These are phyloP conservation scores for Clonostachys rhizophaga DNA, from an alignment of 2,329 filamentous ascomycete species.

Conservation along the genomic window DNA sequence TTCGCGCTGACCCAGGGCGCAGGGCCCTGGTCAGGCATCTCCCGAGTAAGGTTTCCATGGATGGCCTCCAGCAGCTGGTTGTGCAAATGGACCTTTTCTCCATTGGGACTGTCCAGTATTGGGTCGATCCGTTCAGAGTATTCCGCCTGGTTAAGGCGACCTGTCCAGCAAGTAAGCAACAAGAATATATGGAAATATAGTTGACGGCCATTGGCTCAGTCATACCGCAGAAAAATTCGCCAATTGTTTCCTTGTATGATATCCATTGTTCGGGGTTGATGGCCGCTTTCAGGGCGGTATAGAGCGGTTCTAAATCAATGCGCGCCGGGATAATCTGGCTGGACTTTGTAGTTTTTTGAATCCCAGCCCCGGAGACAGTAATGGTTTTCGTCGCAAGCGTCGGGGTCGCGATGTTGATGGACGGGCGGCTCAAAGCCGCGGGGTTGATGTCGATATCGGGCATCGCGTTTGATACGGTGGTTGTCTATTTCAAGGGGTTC, in stretches of 20 bases:
- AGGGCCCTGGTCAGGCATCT: conserved; percentile 63
- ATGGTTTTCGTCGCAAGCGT: conserved; percentile 54
- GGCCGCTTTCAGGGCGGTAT: conserved; percentile 54
- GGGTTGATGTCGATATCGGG: conserved; percentile 71
- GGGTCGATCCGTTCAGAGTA: conserved; percentile 54
- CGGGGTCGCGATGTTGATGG: conserved; percentile 53
- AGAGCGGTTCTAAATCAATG: conserved; percentile 64
- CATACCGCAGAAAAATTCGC: conserved; percentile 59
- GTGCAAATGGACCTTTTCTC: conserved; percentile 59
- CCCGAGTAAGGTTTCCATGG: conserved; percentile 64
- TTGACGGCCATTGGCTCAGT: neutral
- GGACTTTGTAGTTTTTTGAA: conserved; percentile 50
- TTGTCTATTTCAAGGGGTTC: neutral
- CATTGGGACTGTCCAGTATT: conserved; percentile 51
- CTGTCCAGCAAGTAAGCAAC: conserved; percentile 24
- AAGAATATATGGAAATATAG: neutral
- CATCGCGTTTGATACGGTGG: conserved; percentile 33
- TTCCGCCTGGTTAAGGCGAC: conserved; percentile 59
- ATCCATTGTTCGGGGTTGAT: conserved; percentile 60
- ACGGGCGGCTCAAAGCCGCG: conserved; percentile 60
- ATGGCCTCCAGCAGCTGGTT: conserved; percentile 65
- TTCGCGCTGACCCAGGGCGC: conserved; percentile 70
- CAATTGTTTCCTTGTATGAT: conserved; percentile 58
- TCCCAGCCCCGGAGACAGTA: conserved; percentile 42
- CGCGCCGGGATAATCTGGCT: conserved; percentile 60